Evolutionary conservation across 345 rosid species (phyloP).

Genomic region (Arabis alpina): DNA sequence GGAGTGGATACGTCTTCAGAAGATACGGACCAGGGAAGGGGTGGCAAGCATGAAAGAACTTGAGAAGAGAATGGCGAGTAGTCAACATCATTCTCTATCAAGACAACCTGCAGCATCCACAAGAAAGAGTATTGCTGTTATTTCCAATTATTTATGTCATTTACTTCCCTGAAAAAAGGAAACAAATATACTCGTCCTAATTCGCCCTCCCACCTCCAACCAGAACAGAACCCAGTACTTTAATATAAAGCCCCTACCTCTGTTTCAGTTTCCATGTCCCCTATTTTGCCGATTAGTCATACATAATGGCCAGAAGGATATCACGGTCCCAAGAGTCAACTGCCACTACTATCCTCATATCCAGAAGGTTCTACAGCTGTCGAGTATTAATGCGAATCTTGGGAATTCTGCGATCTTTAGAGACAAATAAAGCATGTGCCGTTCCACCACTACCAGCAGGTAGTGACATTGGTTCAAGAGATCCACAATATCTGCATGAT

Average conservation of each 20-base stretch:
- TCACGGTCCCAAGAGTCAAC: constrained; percentile 98
- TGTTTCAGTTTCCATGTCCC: constrained; percentile 96
- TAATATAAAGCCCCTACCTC: constrained; percentile 59
- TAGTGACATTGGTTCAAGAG: constrained; percentile 93
- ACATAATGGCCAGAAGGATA: constrained; percentile 99
- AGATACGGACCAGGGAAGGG: constrained; percentile 98
- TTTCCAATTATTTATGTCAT: constrained; percentile 2
- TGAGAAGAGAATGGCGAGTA: constrained; percentile 93
- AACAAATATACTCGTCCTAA: background rate
- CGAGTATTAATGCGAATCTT: constrained; percentile 94
- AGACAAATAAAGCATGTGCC: constrained; percentile 78
- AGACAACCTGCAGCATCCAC: constrained; percentile 69
- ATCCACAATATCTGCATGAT: constrained; percentile 86
- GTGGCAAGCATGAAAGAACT: constrained; percentile 96
- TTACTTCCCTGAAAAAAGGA: background rate
- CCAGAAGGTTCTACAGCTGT: constrained; percentile 87
- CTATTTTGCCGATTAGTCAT: constrained; percentile 85
- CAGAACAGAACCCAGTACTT: constrained; percentile 24
- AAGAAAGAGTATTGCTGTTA: constrained; percentile 24
- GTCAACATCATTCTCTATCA: constrained; percentile 96
- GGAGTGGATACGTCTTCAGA: constrained; percentile 75
- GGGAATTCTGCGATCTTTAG: constrained; percentile 89
- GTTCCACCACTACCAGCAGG: constrained; percentile 91
- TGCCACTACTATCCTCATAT: constrained; percentile 88
- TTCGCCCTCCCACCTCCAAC: constrained; percentile 15